Percentiles rank a stretch among this genome's conserved stretches.
phyloP scores from a whole-genome alignment of 2,329 filamentous ascomycete species.

The Dactylella cylindrospora region DNA sequence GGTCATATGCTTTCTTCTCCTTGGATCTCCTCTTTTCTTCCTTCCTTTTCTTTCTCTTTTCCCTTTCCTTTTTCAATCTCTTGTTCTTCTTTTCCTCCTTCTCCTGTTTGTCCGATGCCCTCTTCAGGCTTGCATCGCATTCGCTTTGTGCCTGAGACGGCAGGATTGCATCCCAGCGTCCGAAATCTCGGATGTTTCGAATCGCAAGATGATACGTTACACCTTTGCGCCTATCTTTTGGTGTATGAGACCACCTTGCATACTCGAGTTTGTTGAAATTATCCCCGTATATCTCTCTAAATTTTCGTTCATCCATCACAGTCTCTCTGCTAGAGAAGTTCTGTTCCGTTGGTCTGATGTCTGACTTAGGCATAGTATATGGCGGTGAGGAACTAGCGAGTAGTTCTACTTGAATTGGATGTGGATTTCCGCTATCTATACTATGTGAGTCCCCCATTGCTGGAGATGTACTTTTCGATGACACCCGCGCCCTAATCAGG shows the following conservation, averaged over 20 bases:
- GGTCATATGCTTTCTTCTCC: too few relatives aligned
- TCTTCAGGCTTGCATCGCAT: neutral
- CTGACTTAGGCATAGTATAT: too few relatives aligned
- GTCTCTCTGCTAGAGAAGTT: too few relatives aligned
- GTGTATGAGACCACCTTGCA: constrained; percentile 8
- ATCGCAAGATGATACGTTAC: constrained; percentile 6
- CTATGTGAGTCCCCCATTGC: too few relatives aligned
- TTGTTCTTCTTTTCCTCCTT: constrained; percentile 16
- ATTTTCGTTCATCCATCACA: too few relatives aligned
- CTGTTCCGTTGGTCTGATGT: too few relatives aligned
- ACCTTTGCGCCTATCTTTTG: constrained; percentile 1
- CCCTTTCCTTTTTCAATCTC: neutral
- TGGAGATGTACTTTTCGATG: too few relatives aligned
- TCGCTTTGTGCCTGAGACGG: neutral
- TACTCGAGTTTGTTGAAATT: constrained; percentile 13
- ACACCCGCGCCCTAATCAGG: too few relatives aligned
- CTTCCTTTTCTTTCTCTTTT: neutral
- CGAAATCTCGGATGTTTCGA: constrained; percentile 12
- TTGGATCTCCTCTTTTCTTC: neutral
- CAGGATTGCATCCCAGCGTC: constrained; percentile 15
- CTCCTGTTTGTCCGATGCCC: neutral
- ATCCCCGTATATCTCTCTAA: constrained; percentile 18
- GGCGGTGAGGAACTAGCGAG: too few relatives aligned
- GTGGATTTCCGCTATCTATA: too few relatives aligned
- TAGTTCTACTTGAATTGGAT: too few relatives aligned